Evolutionary conservation across 169 alveolate genomes (phyloP).

Genomic region (Amoebophrya sp.): DNA sequence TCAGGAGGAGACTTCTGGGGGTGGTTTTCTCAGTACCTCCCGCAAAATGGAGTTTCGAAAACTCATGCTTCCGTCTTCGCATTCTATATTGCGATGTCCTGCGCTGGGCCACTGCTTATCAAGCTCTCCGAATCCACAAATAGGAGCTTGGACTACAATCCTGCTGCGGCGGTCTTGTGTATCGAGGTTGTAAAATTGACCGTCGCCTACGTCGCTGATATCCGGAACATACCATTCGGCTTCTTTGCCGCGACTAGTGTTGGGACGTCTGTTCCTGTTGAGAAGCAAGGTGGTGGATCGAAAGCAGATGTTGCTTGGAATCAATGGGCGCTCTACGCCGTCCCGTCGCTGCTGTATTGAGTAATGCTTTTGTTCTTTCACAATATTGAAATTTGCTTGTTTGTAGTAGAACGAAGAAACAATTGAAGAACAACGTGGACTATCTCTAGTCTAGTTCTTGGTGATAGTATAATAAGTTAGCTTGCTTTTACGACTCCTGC

Average conservation of each 20-base stretch:
- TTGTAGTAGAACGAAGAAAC: neutral
- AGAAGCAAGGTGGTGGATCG: neutral
- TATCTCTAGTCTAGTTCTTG: neutral
- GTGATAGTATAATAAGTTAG: no score
- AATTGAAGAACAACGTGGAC: neutral
- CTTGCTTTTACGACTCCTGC: no score
- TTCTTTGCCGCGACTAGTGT: no score
- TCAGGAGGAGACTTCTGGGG: no score
- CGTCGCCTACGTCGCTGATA: neutral
- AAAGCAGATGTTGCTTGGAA: neutral
- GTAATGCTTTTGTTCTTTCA: neutral
- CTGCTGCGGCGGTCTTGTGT: neutral
- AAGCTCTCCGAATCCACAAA: no score
- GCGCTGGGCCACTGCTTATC: no score
- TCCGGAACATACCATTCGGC: no score
- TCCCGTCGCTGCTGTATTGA: neutral
- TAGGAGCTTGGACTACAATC: no score
- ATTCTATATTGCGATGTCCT: no score
- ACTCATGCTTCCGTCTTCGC: no score
- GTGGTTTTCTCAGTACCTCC: no score
- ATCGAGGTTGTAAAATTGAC: neutral
- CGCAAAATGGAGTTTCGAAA: no score
- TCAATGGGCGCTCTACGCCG: neutral
- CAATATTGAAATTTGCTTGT: neutral
- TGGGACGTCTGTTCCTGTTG: neutral